Conservation (phyloP, 2,329 filamentous ascomycete genomes). For the Colletotrichum shisoi region DNA sequence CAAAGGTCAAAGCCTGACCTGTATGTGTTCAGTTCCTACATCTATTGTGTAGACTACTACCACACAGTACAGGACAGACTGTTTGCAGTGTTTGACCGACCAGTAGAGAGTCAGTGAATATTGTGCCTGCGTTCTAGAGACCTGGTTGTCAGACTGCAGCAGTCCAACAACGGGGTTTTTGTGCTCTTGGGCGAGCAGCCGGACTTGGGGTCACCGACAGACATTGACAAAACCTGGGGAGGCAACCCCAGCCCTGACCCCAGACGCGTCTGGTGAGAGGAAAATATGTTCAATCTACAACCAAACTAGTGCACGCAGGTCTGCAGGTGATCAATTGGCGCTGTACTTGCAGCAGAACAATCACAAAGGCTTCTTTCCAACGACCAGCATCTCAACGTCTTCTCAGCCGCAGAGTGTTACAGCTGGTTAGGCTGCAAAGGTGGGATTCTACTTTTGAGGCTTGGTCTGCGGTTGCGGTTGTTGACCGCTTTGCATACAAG, state of each 20-base stretch:
- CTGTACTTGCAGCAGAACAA: neutral
- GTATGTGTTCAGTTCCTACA: neutral
- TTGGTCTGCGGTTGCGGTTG: neutral
- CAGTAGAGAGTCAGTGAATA: too few species aligned
- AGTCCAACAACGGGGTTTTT: too few species aligned
- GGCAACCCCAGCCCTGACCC: neutral
- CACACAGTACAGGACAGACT: neutral
- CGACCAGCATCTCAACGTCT: neutral
- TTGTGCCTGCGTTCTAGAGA: too few species aligned
- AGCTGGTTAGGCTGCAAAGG: neutral
- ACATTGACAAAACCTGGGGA: neutral
- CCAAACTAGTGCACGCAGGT: neutral
- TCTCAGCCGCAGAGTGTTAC: neutral
- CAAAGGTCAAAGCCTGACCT: neutral
- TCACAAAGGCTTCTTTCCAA: neutral
- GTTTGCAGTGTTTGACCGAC: neutral
- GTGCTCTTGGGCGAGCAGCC: neutral
- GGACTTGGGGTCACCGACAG: neutral
- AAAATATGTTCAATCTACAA: neutral
- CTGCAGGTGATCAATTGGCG: neutral
- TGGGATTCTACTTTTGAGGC: neutral
- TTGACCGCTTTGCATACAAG: neutral
- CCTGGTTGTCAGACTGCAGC: neutral
- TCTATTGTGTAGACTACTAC: neutral
- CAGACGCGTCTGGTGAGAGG: neutral